Percentiles rank a stretch among this genome's conserved stretches.
Conservation (phyloP, 208 protist species). For the Trypanosoma boissoni region DNA sequence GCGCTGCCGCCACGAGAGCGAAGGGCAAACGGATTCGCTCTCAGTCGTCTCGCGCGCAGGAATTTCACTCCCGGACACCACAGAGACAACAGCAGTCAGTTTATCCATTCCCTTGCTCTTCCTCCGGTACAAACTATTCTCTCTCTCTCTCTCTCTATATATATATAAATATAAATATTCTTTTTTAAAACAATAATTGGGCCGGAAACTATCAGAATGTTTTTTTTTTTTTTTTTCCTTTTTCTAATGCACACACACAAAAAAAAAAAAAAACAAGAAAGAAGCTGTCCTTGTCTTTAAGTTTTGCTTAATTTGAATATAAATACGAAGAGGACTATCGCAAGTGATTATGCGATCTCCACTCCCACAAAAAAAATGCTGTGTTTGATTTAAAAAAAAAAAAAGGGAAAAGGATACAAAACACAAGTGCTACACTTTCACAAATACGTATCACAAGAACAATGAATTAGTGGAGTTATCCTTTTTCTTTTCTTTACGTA, state of each 20-base stretch:
- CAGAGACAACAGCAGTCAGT: conserved; percentile 36
- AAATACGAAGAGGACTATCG: background rate
- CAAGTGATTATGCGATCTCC: background rate
- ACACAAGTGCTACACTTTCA: no score
- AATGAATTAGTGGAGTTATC: no score
- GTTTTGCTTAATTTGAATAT: background rate
- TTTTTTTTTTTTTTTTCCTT: conserved; percentile 25
- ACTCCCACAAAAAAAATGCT: no score
- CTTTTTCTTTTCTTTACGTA: no score
- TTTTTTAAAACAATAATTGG: background rate
- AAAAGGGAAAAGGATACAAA: no score
- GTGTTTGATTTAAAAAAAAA: no score
- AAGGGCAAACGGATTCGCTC: conserved; percentile 66
- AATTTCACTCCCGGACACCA: conserved; percentile 23
- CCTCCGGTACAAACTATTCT: background rate
- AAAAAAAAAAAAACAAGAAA: background rate
- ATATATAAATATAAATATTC: conserved; percentile 3
- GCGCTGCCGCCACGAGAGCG: conserved; percentile 70
- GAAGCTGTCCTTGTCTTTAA: background rate
- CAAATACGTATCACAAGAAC: no score
- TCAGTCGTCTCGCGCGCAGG: conserved; percentile 24
- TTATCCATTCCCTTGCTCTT: conserved; percentile 50
- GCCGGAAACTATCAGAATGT: background rate
- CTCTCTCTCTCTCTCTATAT: background rate
- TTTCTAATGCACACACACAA: background rate